phyloP scores from a whole-genome alignment of 164 flowering plant genomes.

The Dillenia turbinata region DNA sequence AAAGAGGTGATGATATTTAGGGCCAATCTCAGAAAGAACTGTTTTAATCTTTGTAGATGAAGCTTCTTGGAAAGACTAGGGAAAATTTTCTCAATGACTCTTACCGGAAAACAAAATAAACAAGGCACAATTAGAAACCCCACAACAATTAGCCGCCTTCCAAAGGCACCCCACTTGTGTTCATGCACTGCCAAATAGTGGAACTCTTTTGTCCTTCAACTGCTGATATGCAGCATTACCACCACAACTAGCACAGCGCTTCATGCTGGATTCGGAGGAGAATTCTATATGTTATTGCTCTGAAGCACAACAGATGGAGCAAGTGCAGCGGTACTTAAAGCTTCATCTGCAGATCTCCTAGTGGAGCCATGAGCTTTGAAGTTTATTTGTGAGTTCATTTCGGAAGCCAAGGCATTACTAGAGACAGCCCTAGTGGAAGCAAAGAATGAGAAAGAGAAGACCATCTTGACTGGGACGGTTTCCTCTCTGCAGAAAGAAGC shows the following conservation, averaged over 20 bases:
- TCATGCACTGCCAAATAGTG: conserved; percentile 32
- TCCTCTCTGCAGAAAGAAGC: conserved; percentile 4
- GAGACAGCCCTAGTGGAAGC: conserved; percentile 48
- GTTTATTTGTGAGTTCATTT: conserved; percentile 39
- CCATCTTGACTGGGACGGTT: conserved; percentile 26
- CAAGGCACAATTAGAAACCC: conserved; percentile 47
- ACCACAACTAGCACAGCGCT: conserved; percentile 26
- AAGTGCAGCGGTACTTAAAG: conserved; percentile 47
- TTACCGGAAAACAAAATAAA: conserved; percentile 43
- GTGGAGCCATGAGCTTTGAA: conserved; percentile 47
- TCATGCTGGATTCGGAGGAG: conserved; percentile 56
- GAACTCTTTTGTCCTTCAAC: conserved; percentile 50
- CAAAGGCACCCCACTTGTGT: conserved; percentile 33
- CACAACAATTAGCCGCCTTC: conserved; percentile 49
- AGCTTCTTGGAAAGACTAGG: no score
- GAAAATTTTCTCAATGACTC: no score
- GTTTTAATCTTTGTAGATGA: no score
- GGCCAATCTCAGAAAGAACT: no score
- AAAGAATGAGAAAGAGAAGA: conserved; percentile 43
- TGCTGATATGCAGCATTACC: conserved; percentile 30
- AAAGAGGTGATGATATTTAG: no score
- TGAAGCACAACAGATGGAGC: conserved; percentile 34
- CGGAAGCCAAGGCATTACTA: conserved; percentile 43
- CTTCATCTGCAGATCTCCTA: conserved; percentile 47
- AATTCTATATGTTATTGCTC: conserved; percentile 42